Percentiles rank a stretch among this genome's conserved stretches.
Evolutionary conservation across 2,329 filamentous ascomycete genomes (phyloP).

Genomic region (Tolypocladium pustulatum): DNA sequence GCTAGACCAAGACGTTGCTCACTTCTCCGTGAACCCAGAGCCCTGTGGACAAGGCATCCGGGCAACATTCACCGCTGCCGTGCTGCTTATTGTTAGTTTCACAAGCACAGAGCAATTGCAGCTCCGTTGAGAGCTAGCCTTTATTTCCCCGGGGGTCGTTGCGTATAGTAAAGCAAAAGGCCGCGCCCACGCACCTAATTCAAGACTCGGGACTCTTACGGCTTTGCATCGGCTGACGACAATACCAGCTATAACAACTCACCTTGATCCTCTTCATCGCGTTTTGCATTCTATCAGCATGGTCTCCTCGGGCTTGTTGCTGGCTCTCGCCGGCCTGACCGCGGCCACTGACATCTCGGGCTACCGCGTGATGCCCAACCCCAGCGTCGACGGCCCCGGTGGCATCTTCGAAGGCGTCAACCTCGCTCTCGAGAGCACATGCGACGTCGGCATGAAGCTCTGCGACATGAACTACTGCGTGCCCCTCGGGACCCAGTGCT

Average conservation of each 20-base stretch:
- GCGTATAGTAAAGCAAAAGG: background rate
- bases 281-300: constrained; percentile 7
- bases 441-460: constrained; percentile 9
- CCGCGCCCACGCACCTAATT: background rate
- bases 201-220: background rate
- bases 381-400: constrained; percentile 8
- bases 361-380: constrained; percentile 1
- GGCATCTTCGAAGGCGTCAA: constrained; percentile 1
- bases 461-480: constrained; percentile 21
- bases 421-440: constrained; percentile 9
- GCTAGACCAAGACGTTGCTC: background rate
- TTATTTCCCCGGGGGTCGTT: background rate
- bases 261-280: background rate
- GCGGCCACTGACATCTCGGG: constrained; percentile 7
- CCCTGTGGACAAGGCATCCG: background rate
- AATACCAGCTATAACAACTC: background rate
- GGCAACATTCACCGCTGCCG: background rate
- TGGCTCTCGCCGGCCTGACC: constrained; percentile 13
- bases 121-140: background rate
- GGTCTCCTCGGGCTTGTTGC: constrained; percentile 14
- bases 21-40: background rate
- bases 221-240: background rate
- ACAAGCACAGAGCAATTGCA: background rate
- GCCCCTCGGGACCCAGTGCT: constrained; percentile 17
- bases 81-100: background rate